Base-by-base conservation (phyloP, 768 basidiomycete species). In the Favolaschia claudopus region DNA sequence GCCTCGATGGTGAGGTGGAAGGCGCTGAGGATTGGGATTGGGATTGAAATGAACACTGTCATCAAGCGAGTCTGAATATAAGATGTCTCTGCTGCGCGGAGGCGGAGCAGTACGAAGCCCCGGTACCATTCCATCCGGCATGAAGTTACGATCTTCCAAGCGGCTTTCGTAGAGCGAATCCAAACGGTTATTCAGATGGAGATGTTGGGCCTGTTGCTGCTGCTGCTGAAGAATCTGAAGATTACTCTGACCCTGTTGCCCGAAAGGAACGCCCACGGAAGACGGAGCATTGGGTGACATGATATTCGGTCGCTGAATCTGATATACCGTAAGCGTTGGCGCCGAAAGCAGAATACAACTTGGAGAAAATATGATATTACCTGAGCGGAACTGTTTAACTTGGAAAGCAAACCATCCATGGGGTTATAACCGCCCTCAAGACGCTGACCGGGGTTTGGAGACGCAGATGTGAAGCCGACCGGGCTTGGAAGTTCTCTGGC, bases 101-200 rank as follows among this genome's bases (percentile, higher is more conserved):
- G 86, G 84, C 43, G 83, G 85, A 34, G 80, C 82, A 28, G 88
- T 82, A 34, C 92, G 87, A 29, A 94, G 80, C 9, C 92, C 93
- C 24, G 93, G 92, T 15, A 94, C 92, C 85, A 94, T 86, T 27
- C 89, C 90, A 73, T 94, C 91, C 10, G 92, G 90, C 24, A 91
- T 83, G 64, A 94, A 94, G 64, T 81, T 85, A 61, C 91, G 82
- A 66, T 91, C 91, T 49, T 93, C 89, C 36, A 86, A 70, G 24
- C 87, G 86, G 65, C 86, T 89, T 50, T 92, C 89, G 67, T 91
- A 91, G 29, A 92, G 70, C 4, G 89, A 72, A 37, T 92, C 91
- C 36, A 89, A 76, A 22, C 88, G 87, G 64, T 77, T 81, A 47
- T 73, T 76, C 15, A 76, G 72, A 31, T 72, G 79, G 14, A 79